A percentile compares a stretch with the other conserved stretches of the same genome.
Evolutionary conservation across 1,284 basidiomycete species (phyloP).

Genomic region (Ceratobasidium sp.): DNA sequence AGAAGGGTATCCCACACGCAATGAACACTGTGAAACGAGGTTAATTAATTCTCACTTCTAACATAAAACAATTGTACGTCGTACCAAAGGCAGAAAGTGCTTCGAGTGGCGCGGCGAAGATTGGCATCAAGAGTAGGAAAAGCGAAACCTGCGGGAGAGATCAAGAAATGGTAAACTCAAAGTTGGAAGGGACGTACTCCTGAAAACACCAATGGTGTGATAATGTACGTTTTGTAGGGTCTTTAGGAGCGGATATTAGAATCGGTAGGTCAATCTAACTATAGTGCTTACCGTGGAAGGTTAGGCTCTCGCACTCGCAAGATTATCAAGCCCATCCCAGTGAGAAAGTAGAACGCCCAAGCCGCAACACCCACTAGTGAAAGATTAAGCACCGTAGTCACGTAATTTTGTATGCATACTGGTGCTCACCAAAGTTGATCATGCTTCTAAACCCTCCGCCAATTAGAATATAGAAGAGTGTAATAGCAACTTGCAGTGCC

Average conservation of each 20-base stretch:
- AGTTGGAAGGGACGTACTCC: slow-evolving; percentile 67
- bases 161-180: not conserved
- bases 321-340: slow-evolving; percentile 88
- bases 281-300: slow-evolving; percentile 74
- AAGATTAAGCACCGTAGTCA: not conserved
- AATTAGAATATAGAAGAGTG: slow-evolving; percentile 81
- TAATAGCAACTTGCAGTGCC: slow-evolving; percentile 79
- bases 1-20: slow-evolving; percentile 36
- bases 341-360: slow-evolving; percentile 94
- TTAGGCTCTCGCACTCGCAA: slow-evolving; percentile 92
- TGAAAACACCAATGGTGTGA: slow-evolving; percentile 92
- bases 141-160: slow-evolving; percentile 75
- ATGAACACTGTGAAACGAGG: slow-evolving; percentile 19
- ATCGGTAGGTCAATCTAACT: slow-evolving; percentile 3
- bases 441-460: slow-evolving; percentile 91
- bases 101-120: slow-evolving; percentile 92
- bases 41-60: too few species aligned
- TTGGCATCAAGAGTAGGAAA: slow-evolving; percentile 94
- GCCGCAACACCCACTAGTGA: slow-evolving; percentile 77
- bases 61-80: slow-evolving; percentile 55
- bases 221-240: slow-evolving; percentile 92
- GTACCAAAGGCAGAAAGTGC: slow-evolving; percentile 87
- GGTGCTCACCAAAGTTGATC: slow-evolving; percentile 76
- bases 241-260: slow-evolving; percentile 59
- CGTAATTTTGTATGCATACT: not conserved